Base-by-base conservation (phyloP, 331 rosid genomes). In the Stylosanthes scabra region DNA sequence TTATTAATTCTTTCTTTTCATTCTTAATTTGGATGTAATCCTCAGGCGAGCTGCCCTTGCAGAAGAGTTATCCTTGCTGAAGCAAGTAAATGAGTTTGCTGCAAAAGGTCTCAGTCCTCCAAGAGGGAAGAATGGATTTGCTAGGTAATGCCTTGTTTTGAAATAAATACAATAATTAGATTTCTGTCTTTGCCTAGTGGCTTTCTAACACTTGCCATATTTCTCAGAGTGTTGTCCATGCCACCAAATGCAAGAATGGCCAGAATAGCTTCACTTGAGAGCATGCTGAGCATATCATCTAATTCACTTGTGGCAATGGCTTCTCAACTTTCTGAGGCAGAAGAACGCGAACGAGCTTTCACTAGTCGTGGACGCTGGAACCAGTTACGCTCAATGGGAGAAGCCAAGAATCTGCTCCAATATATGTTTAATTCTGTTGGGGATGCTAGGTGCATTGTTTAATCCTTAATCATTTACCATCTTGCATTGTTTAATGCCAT, bases 301-400 rank as follows among this genome's bases (percentile, higher is more conserved):
- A 96, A 92, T 83, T 96, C 99, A 51, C 97, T 96, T 44, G 99
- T 96, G 74, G 97, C 98, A 25, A 96, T 96, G 99, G 99, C 99
- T 72, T 96, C 99, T 57, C 99, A 96, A 86, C 97, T 96, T 75
- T 96, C 99, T 31, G 99, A 96, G 87, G 98, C 98, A 72, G 99
- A 96, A 89, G 99, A 96, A 77, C 81, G 99, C 51, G 99, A 96
- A 39, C 90, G 99, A 44, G 92, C 98, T 51, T 88, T 96, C 71
- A 75, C 91, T 71, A 90, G 80, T 74, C 97, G 99, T 8, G 99
- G 98, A 72, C 98, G 96, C 70, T 96, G 99, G 99, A 96, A 85
- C 81, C 99, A 92, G 75, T 78, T 96, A 83, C 99, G 99, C 71
- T 96, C 99, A 59, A 90, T 96, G 98, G 97, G 92, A 76, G 98